Conservation (phyloP, 805 yeast genomes). For the Danielozyma ontarioensis region DNA sequence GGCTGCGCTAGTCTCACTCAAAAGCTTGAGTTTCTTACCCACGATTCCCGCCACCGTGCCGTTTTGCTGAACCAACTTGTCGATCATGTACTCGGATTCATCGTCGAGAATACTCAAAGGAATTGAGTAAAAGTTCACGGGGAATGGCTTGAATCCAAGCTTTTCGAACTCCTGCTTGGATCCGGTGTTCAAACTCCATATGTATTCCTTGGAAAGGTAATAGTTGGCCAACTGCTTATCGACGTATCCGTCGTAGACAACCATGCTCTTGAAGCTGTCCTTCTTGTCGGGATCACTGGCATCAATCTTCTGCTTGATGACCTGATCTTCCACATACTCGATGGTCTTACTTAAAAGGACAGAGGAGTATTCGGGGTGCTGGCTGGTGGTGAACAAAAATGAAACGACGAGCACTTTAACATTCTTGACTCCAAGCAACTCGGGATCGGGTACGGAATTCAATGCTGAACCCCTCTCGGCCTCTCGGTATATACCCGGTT, state of each 20-base stretch:
- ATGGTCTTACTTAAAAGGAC: constrained; percentile 21
- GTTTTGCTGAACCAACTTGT: constrained; percentile 12
- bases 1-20: constrained; percentile 14
- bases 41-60: constrained; percentile 1
- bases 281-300: constrained; percentile 16
- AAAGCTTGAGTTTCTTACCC: constrained; percentile 27
- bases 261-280: constrained; percentile 31
- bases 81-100: constrained; percentile 14
- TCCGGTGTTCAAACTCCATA: constrained; percentile 23
- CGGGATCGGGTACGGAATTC: constrained; percentile 25
- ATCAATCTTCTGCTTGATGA: constrained; percentile 20
- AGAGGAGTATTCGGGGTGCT: constrained; percentile 19
- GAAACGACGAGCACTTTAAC: constrained; percentile 21
- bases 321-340: constrained; percentile 24
- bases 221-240: constrained; percentile 27
- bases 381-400: constrained; percentile 22
- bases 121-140: constrained; percentile 29
- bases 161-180: constrained; percentile 3
- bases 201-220: constrained; percentile 29
- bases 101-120: constrained; percentile 16
- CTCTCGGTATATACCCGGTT: too few relatives aligned
- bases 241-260: constrained; percentile 19
- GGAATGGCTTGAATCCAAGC: constrained; percentile 19
- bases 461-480: constrained; percentile 19
- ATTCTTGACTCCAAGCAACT: constrained; percentile 26